A percentile compares a stretch with the other conserved stretches of the same genome.
Evolutionary conservation across 139 green algal species (phyloP).

Genomic region (Chlamydomonas urium): DNA sequence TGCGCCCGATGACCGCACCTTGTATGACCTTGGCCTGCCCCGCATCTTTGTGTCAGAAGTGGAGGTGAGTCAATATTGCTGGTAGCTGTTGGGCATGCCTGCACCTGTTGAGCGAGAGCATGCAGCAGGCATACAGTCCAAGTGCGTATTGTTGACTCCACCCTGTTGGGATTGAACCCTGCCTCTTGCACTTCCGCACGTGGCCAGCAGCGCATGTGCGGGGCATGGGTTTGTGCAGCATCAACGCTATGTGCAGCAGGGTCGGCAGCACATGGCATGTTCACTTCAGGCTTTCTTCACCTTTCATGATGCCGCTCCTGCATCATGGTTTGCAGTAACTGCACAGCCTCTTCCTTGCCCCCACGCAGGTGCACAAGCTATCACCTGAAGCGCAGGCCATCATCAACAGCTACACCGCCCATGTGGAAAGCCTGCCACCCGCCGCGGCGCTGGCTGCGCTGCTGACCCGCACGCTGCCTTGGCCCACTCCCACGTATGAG

Average conservation of each 20-base stretch:
- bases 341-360: background rate
- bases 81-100: background rate
- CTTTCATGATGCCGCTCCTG: background rate
- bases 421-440: background rate
- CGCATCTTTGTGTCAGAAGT: constrained; percentile 23
- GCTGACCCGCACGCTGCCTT: constrained; percentile 31
- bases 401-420: constrained; percentile 8
- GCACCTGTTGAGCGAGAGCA: background rate
- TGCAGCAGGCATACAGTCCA: background rate
- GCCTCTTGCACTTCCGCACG: background rate
- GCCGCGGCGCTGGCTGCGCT: background rate
- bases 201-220: background rate
- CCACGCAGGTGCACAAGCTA: constrained; percentile 38
- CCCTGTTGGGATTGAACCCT: background rate
- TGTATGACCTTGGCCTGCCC: constrained; percentile 7
- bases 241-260: background rate
- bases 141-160: background rate
- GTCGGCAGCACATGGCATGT: background rate
- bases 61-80: background rate
- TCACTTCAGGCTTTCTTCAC: background rate
- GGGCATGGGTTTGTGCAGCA: background rate
- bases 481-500: constrained; percentile 23
- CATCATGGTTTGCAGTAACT: background rate
- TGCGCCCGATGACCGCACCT: background rate
- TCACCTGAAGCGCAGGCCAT: constrained; percentile 22